Evolutionary conservation across 2,329 filamentous ascomycete genomes (phyloP).

Genomic region (Aspergillus sp.): DNA sequence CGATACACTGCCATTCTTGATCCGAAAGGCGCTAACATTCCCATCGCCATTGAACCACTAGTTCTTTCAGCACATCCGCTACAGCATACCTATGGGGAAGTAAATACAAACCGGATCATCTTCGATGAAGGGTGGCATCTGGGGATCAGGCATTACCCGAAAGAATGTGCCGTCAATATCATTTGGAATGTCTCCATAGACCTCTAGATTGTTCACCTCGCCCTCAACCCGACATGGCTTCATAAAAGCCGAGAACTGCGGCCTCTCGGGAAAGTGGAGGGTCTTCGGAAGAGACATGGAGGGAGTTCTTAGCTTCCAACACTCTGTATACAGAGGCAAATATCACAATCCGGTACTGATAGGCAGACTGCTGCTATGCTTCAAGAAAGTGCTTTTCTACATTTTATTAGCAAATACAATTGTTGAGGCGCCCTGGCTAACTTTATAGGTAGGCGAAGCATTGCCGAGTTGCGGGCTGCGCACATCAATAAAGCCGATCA

Average conservation of each 20-base stretch:
- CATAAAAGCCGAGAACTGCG: conserved; percentile 30
- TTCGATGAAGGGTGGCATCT: conserved; percentile 35
- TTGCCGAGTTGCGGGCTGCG: too few species aligned
- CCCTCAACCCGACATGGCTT: conserved; percentile 45
- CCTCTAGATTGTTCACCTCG: conserved; percentile 46
- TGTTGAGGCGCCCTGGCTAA: too few species aligned
- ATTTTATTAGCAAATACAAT: too few species aligned
- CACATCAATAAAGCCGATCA: too few species aligned
- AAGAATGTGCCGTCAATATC: conserved; percentile 54
- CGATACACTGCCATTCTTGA: conserved; percentile 36
- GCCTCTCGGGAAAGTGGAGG: conserved; percentile 18
- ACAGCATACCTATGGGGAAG: not conserved
- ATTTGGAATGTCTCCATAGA: conserved; percentile 46
- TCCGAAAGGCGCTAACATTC: conserved; percentile 41
- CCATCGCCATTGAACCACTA: conserved; percentile 47
- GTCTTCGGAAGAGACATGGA: not conserved
- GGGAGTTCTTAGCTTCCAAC: not conserved
- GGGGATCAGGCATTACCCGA: conserved; percentile 55
- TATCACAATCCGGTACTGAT: too few species aligned
- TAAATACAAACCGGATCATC: conserved; percentile 29
- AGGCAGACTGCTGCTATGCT: too few species aligned
- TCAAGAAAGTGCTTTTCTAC: too few species aligned
- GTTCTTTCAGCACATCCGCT: not conserved
- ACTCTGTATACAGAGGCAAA: too few species aligned
- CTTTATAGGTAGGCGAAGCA: too few species aligned